phyloP scores from a whole-genome alignment of 73 alveolate genomes.

The Durusdinium trenchii region DNA sequence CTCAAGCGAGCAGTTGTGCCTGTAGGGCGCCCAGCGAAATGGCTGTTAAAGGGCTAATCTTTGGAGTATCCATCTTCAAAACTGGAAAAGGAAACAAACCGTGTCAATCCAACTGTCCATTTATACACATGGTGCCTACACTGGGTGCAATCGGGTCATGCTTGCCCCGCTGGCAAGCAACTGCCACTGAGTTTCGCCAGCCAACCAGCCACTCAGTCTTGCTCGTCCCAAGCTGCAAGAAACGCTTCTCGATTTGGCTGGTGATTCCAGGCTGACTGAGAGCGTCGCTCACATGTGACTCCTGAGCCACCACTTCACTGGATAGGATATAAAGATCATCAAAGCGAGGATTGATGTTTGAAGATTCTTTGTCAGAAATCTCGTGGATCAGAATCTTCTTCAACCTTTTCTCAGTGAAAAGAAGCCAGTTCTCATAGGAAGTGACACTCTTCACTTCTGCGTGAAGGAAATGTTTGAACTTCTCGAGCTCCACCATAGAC shows the following conservation, averaged over 20 bases:
- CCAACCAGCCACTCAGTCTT: slow-evolving; percentile 7
- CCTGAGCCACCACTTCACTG: background rate
- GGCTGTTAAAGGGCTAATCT: no score
- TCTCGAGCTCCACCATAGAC: background rate
- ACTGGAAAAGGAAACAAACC: no score
- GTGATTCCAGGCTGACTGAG: no score
- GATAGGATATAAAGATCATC: background rate
- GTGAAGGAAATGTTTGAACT: background rate
- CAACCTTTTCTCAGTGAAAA: background rate
- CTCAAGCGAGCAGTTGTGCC: background rate
- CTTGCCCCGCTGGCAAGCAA: background rate
- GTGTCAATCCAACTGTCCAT: no score
- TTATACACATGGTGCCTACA: no score
- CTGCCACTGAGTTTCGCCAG: slow-evolving; percentile 30
- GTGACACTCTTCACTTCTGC: background rate
- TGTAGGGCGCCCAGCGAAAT: no score
- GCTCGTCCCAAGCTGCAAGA: no score
- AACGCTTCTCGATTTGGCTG: slow-evolving; percentile 10
- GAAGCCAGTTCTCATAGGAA: slow-evolving; percentile 16
- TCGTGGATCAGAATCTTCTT: background rate
- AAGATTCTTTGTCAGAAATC: background rate
- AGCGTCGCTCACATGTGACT: no score
- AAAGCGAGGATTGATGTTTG: background rate
- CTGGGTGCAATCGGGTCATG: background rate
- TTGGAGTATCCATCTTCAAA: no score